Base-by-base conservation (phyloP, 768 basidiomycete genomes). In the Crassisporium funariophilum region DNA sequence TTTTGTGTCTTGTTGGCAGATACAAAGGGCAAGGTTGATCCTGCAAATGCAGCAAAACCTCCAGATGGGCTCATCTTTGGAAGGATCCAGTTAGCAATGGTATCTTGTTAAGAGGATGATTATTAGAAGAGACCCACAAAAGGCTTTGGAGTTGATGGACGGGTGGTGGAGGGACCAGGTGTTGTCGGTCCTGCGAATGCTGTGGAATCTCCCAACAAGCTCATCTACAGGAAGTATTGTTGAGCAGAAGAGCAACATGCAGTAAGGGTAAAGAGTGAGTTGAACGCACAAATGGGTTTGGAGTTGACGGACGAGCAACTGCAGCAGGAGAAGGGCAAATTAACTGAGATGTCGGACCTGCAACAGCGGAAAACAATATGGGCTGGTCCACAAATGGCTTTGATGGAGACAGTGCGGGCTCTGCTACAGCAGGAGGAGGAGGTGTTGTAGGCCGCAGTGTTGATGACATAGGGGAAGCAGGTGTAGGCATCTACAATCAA, bases 31-130 rank as follows among this genome's bases (percentile, higher is more conserved):
- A 68, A 67, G 1, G 60, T 48, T 1, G 69, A 61, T 11, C 67
- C 65, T 5, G 66, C 67, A 40, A 69, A 71, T 4, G 61, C 59
- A 11, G 69, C 66, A 39, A 67, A 67, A 5, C 59, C 64, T 13
- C 58, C 46, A 15, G 58, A 55, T 16, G 59, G 41, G 24, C 42
- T 52, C 6, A 52, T 29, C 57, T 60, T 27, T 16, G 17, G 23
- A n/a, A 41, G 49, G 16, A 5, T 20, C 9, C 21, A 15, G 15
- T 27, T 10, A 40, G 23, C 4, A 38, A 36, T 16, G 38, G 21
- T 31, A 21, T 20, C 25, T 19, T 16, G 20, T 8, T 16, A 21
- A 11, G 38, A 35, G 5, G 29, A 12, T 10, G 16, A 1, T 15
- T 16, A 37, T 8, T 12, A 19, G 10, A 17, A 8, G 21, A 34